These are phyloP conservation scores for Xerocomus nothofagi DNA, from an alignment of 1,284 basidiomycete species.

Conservation along the genomic window DNA sequence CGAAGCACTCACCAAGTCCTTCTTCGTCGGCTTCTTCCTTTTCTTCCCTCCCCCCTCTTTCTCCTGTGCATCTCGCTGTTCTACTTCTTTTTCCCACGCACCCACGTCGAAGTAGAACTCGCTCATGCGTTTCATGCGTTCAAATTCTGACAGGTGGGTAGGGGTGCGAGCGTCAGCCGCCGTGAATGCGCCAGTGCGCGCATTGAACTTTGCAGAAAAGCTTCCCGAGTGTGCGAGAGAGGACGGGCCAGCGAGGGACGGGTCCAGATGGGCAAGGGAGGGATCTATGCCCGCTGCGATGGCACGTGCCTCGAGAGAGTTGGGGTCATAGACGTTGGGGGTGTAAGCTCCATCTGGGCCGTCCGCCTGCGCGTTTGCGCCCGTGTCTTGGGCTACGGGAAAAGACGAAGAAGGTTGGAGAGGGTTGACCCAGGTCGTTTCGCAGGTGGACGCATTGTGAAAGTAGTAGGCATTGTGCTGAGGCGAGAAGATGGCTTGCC, in stretches of 20 bases:
- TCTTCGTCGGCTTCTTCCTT: constrained; percentile 77
- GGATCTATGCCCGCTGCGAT: constrained; percentile 82
- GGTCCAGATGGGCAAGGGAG: constrained; percentile 78
- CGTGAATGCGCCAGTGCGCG: constrained; percentile 80
- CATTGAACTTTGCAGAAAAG: constrained; percentile 79
- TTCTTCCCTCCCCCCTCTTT: constrained; percentile 62
- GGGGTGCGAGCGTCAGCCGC: constrained; percentile 66
- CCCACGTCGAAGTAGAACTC: constrained; percentile 87
- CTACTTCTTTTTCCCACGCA: constrained; percentile 77
- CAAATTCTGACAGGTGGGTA: constrained; percentile 78
- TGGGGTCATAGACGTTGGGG: constrained; percentile 30
- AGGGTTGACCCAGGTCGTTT: constrained; percentile 90
- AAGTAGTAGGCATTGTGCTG: constrained; percentile 87
- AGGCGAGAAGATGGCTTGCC: constrained; percentile 87
- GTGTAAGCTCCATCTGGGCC: neutral
- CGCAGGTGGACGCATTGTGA: constrained; percentile 74
- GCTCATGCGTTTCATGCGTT: constrained; percentile 83
- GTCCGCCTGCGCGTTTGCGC: neutral
- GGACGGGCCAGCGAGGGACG: constrained; percentile 51
- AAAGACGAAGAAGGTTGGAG: constrained; percentile 44
- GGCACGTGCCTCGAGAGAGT: constrained; percentile 61
- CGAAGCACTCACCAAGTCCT: constrained; percentile 67
- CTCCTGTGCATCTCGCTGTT: constrained; percentile 54
- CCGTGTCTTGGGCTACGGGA: constrained; percentile 12
- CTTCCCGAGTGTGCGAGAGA: constrained; percentile 44